Evolutionary conservation across 2,329 filamentous ascomycete species (phyloP).

Genomic region (Aspergillus arachidicola): DNA sequence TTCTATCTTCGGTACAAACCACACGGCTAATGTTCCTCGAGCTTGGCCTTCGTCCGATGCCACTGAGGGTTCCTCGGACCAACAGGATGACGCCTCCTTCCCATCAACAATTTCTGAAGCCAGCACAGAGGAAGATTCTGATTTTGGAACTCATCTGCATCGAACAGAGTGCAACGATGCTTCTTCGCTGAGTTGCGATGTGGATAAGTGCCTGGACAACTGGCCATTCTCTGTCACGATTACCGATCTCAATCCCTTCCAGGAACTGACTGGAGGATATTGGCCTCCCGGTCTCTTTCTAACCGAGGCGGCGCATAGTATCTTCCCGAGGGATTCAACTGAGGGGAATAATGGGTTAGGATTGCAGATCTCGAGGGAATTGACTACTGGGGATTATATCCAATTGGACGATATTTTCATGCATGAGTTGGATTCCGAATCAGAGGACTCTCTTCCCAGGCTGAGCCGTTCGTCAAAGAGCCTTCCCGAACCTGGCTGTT

Average conservation of each 20-base stretch:
- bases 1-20: not conserved
- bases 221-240: slow-evolving; percentile 9
- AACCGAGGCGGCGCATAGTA: slow-evolving; percentile 1
- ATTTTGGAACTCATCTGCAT: slow-evolving; percentile 31
- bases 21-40: slow-evolving; percentile 3
- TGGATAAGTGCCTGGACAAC: slow-evolving; percentile 9
- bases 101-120: slow-evolving; percentile 29
- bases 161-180: slow-evolving; percentile 25
- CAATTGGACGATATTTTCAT: not conserved
- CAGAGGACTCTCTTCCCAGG: not conserved
- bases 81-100: slow-evolving; percentile 13
- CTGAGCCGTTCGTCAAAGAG: not conserved
- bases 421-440: not conserved
- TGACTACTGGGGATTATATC: not conserved
- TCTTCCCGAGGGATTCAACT: not conserved
- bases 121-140: slow-evolving; percentile 32
- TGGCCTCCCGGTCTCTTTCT: not conserved
- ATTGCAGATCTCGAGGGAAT: not conserved
- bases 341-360: not conserved
- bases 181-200: slow-evolving; percentile 11
- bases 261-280: not conserved
- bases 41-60: slow-evolving; percentile 22
- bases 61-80: slow-evolving; percentile 12
- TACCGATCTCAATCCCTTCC: slow-evolving; percentile 6
- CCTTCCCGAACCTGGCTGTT: not conserved